Percentiles rank a stretch among this genome's conserved stretches.
phyloP scores from a whole-genome alignment of 176 grass and related monocot species.

The Eleusine indica region DNA sequence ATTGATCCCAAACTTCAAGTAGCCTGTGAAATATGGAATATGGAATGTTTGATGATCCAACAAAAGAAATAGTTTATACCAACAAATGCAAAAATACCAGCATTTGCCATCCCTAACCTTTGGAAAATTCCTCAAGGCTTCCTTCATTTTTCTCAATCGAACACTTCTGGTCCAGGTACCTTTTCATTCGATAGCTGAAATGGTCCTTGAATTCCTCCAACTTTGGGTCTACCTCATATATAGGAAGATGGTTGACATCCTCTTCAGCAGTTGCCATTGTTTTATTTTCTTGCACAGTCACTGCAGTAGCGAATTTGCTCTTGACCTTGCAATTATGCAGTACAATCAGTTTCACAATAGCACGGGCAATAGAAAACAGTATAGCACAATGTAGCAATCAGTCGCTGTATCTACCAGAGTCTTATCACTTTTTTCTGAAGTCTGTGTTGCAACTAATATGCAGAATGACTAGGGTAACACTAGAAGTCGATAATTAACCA shows the following conservation, averaged over 20 bases:
- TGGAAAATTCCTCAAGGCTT: slow-evolving; percentile 72
- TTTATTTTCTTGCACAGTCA: slow-evolving; percentile 36
- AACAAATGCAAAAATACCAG: not conserved
- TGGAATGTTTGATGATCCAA: slow-evolving; percentile 15
- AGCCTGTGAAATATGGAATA: slow-evolving; percentile 54
- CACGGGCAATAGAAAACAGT: not conserved
- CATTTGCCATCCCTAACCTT: slow-evolving; percentile 50
- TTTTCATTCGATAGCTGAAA: slow-evolving; percentile 72
- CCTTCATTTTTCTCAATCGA: slow-evolving; percentile 74
- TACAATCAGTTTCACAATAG: not conserved
- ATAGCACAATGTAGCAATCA: not conserved
- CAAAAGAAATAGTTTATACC: not conserved
- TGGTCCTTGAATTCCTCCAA: slow-evolving; percentile 73
- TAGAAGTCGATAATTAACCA: too few relatives aligned
- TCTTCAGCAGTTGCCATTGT: slow-evolving; percentile 43
- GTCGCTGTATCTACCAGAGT: not conserved
- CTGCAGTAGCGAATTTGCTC: slow-evolving; percentile 53
- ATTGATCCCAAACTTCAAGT: slow-evolving; percentile 95
- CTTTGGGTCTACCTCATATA: slow-evolving; percentile 68
- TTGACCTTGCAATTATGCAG: slow-evolving; percentile 49
- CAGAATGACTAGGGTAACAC: not conserved
- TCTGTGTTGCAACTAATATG: not conserved
- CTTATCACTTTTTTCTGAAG: not conserved
- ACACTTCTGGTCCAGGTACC: slow-evolving; percentile 61
- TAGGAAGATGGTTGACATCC: slow-evolving; percentile 45